phyloP scores from a whole-genome alignment of 768 basidiomycete genomes.

The Hortiboletus campestris region DNA sequence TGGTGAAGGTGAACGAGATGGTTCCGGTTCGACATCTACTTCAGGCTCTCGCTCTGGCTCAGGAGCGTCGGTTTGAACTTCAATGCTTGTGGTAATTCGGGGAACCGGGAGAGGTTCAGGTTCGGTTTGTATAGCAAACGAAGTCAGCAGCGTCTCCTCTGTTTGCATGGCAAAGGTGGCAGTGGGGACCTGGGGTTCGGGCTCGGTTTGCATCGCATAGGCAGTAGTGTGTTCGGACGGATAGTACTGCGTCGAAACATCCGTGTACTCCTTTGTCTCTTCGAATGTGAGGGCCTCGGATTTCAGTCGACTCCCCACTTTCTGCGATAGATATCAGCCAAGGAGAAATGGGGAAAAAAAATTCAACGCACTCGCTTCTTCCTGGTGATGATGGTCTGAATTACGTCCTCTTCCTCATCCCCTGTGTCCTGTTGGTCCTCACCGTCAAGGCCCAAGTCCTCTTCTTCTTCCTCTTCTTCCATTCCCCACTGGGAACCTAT shows the following conservation, averaged over 20 bases:
- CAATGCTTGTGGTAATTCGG: constrained; percentile 44
- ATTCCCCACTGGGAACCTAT: constrained; percentile 48
- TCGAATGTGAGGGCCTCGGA: constrained; percentile 45
- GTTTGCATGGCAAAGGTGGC: constrained; percentile 58
- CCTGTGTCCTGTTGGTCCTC: constrained; percentile 56
- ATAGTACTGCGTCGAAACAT: constrained; percentile 72
- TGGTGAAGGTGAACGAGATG: constrained; percentile 47
- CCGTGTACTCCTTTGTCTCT: constrained; percentile 73
- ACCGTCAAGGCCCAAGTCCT: constrained; percentile 32
- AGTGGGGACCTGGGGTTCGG: constrained; percentile 47
- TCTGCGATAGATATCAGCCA: constrained; percentile 40
- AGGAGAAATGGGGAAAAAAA: constrained; percentile 5
- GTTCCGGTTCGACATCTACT: constrained; percentile 23
- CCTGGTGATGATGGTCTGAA: constrained; percentile 87
- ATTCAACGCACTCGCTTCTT: constrained; percentile 61
- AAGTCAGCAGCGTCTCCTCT: constrained; percentile 30
- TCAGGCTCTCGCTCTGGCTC: constrained; percentile 39
- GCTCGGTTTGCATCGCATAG: constrained; percentile 59
- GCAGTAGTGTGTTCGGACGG: constrained; percentile 47
- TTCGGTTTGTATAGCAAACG: constrained; percentile 41
- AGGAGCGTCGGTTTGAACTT: constrained; percentile 59
- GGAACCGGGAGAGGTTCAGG: constrained; percentile 32
- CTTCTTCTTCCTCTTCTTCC: constrained; percentile 43
- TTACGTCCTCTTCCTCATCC: constrained; percentile 61
- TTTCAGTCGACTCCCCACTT: constrained; percentile 61